phyloP scores from a whole-genome alignment of 176 grass and related monocot species.

The Oryza nivara region DNA sequence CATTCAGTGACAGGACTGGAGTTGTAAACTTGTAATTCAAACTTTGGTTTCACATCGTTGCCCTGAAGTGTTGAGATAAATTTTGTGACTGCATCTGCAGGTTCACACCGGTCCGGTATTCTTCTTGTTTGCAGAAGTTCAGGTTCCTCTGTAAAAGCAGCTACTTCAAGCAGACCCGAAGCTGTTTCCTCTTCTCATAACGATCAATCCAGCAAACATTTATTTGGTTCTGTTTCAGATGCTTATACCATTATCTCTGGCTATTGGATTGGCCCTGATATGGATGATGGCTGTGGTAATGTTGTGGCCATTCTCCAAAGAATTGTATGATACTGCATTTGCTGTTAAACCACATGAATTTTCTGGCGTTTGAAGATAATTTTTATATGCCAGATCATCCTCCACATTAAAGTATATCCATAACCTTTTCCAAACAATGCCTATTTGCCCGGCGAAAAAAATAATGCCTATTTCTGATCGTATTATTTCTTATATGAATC shows the following conservation, averaged over 20 bases:
- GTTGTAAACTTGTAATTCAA: not conserved
- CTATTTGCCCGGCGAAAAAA: too few relatives aligned
- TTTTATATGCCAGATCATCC: not conserved
- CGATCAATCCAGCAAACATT: not conserved
- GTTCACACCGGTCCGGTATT: not conserved
- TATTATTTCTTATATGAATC: not conserved
- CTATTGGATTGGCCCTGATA: slow-evolving; percentile 61
- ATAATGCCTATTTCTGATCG: too few relatives aligned
- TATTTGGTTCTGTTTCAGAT: not conserved
- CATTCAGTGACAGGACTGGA: not conserved
- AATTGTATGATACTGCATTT: slow-evolving; percentile 25
- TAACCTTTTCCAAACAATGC: not conserved
- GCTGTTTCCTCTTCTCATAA: not conserved
- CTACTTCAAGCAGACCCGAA: slow-evolving; percentile 1
- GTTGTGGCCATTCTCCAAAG: slow-evolving; percentile 52
- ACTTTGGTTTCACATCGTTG: not conserved
- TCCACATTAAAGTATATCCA: not conserved
- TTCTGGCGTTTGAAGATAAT: slow-evolving; percentile 1
- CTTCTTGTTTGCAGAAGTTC: not conserved
- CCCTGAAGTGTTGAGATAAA: not conserved
- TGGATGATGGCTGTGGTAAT: slow-evolving; percentile 62
- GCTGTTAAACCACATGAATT: not conserved
- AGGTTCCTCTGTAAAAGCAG: slow-evolving; percentile 9
- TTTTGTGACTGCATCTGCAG: not conserved
- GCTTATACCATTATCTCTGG: slow-evolving; percentile 42